These are phyloP conservation scores for Turnera subulata DNA, from an alignment of 345 rosid species.

Conservation along the genomic window DNA sequence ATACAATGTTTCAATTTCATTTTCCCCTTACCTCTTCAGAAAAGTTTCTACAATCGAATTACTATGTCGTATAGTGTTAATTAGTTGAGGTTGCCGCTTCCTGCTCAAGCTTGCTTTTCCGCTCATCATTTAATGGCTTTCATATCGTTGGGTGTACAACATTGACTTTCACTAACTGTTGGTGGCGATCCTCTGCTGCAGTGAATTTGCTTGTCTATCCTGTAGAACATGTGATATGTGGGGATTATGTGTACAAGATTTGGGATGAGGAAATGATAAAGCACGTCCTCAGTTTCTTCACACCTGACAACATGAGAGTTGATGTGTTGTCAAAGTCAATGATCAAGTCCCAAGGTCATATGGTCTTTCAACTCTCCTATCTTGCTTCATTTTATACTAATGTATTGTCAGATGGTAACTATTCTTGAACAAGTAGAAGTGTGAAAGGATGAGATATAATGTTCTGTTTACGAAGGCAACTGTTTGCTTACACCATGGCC, in stretches of 20 bases:
- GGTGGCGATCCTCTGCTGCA: constrained; percentile 35
- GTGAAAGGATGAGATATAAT: background rate
- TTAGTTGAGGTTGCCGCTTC: no score
- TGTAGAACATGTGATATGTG: constrained; percentile 80
- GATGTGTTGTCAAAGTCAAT: constrained; percentile 82
- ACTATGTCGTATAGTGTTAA: no score
- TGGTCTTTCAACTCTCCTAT: background rate
- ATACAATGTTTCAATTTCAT: no score
- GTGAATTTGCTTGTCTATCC: constrained; percentile 84
- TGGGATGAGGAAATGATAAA: constrained; percentile 84
- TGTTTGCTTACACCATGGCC: background rate
- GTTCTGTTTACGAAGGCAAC: background rate
- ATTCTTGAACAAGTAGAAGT: background rate
- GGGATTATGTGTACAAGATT: constrained; percentile 65
- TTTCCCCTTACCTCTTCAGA: no score
- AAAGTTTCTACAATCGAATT: no score
- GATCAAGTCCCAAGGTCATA: constrained; percentile 54
- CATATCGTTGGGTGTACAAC: no score
- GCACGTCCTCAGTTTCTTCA: constrained; percentile 56
- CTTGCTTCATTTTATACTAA: background rate
- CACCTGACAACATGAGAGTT: constrained; percentile 88
- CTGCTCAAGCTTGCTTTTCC: no score
- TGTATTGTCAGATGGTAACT: background rate
- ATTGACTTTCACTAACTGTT: background rate
- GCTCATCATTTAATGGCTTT: no score